Evolutionary conservation across 2,329 filamentous ascomycete species (phyloP).

Genomic region (Fonsecaea pugnacius): DNA sequence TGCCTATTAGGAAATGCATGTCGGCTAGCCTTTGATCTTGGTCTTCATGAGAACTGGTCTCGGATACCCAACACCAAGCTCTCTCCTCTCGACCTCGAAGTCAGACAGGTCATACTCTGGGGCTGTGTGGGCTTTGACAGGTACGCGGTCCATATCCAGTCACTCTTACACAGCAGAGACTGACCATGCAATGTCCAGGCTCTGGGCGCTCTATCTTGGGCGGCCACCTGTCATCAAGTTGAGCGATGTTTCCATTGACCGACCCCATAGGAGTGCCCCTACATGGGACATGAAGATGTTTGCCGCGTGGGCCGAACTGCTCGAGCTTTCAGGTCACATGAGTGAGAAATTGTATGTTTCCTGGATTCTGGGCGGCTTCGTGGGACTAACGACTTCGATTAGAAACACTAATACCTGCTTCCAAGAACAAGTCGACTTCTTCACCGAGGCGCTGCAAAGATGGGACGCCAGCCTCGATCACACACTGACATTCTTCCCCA

Average conservation of each 20-base stretch:
- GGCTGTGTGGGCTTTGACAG: slow-evolving; percentile 14
- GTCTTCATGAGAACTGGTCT: slow-evolving; percentile 19
- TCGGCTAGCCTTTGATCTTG: slow-evolving; percentile 21
- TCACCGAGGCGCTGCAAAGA: slow-evolving; percentile 6
- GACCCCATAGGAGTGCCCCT: background rate
- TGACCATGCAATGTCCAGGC: slow-evolving; percentile 1
- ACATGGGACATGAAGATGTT: slow-evolving; percentile 17
- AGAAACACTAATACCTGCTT: slow-evolving; percentile 19
- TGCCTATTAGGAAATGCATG: slow-evolving; percentile 16
- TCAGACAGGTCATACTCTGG: slow-evolving; percentile 20
- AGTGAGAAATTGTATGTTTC: slow-evolving; percentile 22
- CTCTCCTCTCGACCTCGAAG: slow-evolving; percentile 9
- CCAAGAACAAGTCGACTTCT: slow-evolving; percentile 20
- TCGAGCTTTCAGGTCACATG: slow-evolving; percentile 16
- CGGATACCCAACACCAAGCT: slow-evolving; percentile 8
- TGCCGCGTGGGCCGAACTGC: slow-evolving; percentile 18
- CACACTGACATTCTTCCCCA: slow-evolving; percentile 7
- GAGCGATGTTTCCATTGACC: slow-evolving; percentile 16
- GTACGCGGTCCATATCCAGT: background rate
- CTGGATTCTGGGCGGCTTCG: background rate
- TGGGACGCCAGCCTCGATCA: slow-evolving; percentile 17
- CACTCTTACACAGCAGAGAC: background rate
- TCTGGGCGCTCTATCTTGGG: slow-evolving; percentile 21
- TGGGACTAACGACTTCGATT: background rate
- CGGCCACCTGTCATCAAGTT: slow-evolving; percentile 21